phyloP scores from a whole-genome alignment of 2,329 filamentous ascomycete species.

The Clathrospora elynae region DNA sequence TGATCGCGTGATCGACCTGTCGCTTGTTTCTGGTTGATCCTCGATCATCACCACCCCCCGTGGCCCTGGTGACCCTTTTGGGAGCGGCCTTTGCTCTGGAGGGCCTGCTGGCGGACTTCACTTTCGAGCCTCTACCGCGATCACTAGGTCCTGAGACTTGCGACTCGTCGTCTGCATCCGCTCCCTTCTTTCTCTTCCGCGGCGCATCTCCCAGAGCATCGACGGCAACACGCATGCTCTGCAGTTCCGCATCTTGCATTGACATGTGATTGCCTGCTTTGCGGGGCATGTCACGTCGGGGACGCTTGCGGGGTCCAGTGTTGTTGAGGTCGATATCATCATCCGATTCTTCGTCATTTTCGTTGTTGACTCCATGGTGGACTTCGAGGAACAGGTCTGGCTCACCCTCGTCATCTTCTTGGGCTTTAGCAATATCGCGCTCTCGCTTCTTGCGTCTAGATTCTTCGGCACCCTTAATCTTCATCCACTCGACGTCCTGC shows the following conservation, averaged over 20 bases:
- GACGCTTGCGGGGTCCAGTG: conserved; percentile 20
- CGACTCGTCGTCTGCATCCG: conserved; percentile 2
- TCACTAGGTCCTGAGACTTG: neutral
- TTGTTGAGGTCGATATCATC: conserved; percentile 6
- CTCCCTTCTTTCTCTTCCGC: conserved; percentile 29
- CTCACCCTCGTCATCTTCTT: conserved; percentile 17
- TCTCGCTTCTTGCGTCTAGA: conserved; percentile 23
- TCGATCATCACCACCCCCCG: conserved; percentile 1
- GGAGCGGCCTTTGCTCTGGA: conserved; percentile 8
- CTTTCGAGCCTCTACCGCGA: conserved; percentile 11
- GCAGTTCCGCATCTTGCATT: conserved; percentile 36
- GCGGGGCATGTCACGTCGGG: conserved; percentile 17
- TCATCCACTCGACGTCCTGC: conserved; percentile 40
- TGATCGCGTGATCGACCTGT: conserved; percentile 21
- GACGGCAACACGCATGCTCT: conserved; percentile 38
- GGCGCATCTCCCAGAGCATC: conserved; percentile 31
- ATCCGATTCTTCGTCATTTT: conserved; percentile 15
- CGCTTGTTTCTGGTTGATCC: conserved; percentile 25
- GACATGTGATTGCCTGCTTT: conserved; percentile 15
- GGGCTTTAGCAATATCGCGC: conserved; percentile 19
- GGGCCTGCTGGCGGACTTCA: conserved; percentile 7
- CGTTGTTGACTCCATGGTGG: neutral
- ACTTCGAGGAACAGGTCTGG: conserved; percentile 19
- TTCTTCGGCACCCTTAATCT: conserved; percentile 26
- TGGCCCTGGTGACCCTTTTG: neutral